Evolutionary conservation across 2,329 filamentous ascomycete genomes (phyloP).

Genomic region (Incumbomyces delicatus): DNA sequence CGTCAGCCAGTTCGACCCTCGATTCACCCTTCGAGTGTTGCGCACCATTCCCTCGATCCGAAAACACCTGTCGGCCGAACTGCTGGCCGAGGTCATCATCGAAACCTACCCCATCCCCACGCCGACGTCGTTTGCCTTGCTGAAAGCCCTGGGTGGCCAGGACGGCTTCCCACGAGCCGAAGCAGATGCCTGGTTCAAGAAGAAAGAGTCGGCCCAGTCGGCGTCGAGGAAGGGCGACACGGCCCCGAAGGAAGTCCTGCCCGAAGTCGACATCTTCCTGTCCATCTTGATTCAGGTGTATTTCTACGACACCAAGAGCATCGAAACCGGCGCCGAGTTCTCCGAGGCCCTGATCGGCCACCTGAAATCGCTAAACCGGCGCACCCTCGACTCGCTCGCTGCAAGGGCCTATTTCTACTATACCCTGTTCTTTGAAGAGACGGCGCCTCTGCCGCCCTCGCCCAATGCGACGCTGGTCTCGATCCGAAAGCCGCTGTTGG

Average conservation of each 20-base stretch:
- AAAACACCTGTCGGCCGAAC: constrained; percentile 75
- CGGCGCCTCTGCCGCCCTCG: constrained; percentile 77
- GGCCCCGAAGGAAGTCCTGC: constrained; percentile 62
- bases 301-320: constrained; percentile 75
- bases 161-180: constrained; percentile 48
- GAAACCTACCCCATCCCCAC: constrained; percentile 67
- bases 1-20: constrained; percentile 83
- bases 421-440: constrained; percentile 86
- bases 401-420: constrained; percentile 98
- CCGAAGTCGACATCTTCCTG: constrained; percentile 82
- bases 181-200: constrained; percentile 50
- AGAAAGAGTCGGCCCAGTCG: constrained; percentile 60
- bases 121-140: constrained; percentile 57
- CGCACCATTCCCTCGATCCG: constrained; percentile 92
- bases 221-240: constrained; percentile 53
- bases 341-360: constrained; percentile 74
- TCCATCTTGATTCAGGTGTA: constrained; percentile 79
- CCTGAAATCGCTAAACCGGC: constrained; percentile 80
- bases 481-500: constrained; percentile 75
- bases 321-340: constrained; percentile 71
- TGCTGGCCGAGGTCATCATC: constrained; percentile 69
- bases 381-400: constrained; percentile 85
- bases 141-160: constrained; percentile 56
- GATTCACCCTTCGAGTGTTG: constrained; percentile 88
- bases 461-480: constrained; percentile 77